phyloP scores from a whole-genome alignment of 2,329 filamentous ascomycete genomes.

The Penicillium glabrum region DNA sequence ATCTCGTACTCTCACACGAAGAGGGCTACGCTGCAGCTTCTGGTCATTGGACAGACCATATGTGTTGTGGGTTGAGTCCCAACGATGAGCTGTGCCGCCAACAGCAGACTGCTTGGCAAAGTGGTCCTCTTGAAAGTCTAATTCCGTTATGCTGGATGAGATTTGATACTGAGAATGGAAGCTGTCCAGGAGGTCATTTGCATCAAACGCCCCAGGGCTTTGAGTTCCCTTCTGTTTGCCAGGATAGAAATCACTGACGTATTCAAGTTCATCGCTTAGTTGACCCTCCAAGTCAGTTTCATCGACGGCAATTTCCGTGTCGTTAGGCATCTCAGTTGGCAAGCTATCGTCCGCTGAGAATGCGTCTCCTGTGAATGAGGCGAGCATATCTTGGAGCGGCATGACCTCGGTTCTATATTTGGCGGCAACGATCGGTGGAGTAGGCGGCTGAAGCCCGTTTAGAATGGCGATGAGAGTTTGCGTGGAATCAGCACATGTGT shows the following conservation, averaged over 20 bases:
- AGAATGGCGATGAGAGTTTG: constrained; percentile 82
- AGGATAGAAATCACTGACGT: constrained; percentile 59
- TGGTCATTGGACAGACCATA: constrained; percentile 66
- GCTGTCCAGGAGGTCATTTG: constrained; percentile 48
- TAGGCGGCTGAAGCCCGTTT: constrained; percentile 78
- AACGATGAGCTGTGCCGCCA: constrained; percentile 70
- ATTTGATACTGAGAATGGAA: constrained; percentile 57
- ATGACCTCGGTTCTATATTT: constrained; percentile 88
- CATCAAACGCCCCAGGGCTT: constrained; percentile 38
- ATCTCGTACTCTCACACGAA: constrained; percentile 77
- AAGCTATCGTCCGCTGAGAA: constrained; percentile 52
- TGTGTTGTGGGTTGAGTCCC: constrained; percentile 74
- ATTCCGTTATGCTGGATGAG: constrained; percentile 57
- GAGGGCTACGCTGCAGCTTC: constrained; percentile 65
- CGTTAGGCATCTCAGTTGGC: constrained; percentile 22
- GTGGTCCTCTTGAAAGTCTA: constrained; percentile 75
- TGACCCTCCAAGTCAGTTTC: constrained; percentile 37
- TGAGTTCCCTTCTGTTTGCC: constrained; percentile 37
- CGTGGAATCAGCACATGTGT: constrained; percentile 95
- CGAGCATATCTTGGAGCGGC: constrained; percentile 82
- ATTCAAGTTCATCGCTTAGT: constrained; percentile 46
- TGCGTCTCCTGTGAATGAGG: constrained; percentile 85
- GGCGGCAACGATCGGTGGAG: constrained; percentile 74
- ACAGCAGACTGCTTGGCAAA: constrained; percentile 65
- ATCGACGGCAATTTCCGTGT: constrained; percentile 52